phyloP scores from a whole-genome alignment of 208 protist species.

The Trypanosoma caninum region DNA sequence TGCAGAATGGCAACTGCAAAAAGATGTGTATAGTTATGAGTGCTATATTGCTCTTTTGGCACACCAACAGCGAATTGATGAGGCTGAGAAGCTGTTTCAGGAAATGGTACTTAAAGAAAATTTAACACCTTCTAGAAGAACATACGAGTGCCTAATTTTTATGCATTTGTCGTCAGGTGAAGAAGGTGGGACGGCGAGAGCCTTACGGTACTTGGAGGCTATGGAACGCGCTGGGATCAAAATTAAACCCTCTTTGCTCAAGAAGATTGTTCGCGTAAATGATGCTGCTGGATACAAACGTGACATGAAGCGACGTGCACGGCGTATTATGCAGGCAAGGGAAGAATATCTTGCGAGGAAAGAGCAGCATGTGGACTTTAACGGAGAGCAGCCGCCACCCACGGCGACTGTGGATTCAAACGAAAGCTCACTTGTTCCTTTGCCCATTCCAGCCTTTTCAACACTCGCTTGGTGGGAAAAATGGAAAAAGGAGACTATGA shows the following conservation, averaged over 20 bases:
- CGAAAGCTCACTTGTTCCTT: constrained; percentile 30
- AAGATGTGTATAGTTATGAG: constrained; percentile 86
- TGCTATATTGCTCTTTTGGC: constrained; percentile 87
- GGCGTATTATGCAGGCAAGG: constrained; percentile 89
- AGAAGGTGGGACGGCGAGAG: constrained; percentile 83
- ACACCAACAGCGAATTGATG: constrained; percentile 84
- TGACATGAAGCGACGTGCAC: constrained; percentile 90
- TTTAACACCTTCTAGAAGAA: constrained; percentile 66
- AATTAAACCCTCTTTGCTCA: constrained; percentile 71
- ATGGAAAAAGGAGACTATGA: constrained; percentile 71
- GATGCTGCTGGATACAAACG: constrained; percentile 86
- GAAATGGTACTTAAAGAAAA: constrained; percentile 80
- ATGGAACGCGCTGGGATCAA: constrained; percentile 76
- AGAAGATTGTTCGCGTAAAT: constrained; percentile 86
- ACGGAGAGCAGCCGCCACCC: constrained; percentile 5
- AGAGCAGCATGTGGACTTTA: constrained; percentile 45
- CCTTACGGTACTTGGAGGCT: constrained; percentile 84
- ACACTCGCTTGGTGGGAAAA: constrained; percentile 85
- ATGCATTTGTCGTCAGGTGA: constrained; percentile 91
- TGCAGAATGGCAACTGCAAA: constrained; percentile 76
- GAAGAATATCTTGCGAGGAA: constrained; percentile 82
- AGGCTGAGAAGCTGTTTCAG: constrained; percentile 87
- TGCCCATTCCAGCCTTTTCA: constrained; percentile 51
- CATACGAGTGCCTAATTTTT: constrained; percentile 88
- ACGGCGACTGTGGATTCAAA: constrained; percentile 18